These are phyloP conservation scores for Polytrichum formosum DNA, from an alignment of 225 moss, liverwort and hornwort genomes.

Conservation along the genomic window DNA sequence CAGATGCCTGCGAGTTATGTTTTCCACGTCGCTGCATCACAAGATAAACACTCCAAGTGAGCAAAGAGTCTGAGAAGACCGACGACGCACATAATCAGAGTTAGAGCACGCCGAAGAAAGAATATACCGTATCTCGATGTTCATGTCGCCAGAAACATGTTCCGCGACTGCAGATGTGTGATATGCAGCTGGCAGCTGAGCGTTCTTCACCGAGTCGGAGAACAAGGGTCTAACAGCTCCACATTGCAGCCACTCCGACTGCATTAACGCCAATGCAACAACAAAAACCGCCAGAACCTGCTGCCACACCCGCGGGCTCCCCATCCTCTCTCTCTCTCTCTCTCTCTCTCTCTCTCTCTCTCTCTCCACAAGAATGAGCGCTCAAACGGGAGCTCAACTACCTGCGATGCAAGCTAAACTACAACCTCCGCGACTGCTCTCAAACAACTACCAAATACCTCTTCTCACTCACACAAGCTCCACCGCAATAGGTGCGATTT, in stretches of 20 bases:
- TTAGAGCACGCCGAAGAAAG: not conserved
- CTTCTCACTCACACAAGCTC: not conserved
- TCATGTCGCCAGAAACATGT: not conserved
- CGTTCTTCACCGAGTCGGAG: constrained; percentile 8
- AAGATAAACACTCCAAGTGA: not conserved
- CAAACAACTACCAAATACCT: not conserved
- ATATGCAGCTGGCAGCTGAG: constrained; percentile 10
- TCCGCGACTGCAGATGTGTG: constrained; percentile 1
- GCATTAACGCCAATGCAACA: constrained; percentile 3
- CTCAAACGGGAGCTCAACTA: too few relatives aligned
- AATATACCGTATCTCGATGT: constrained; percentile 10
- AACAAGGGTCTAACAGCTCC: constrained; percentile 19
- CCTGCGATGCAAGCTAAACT: not conserved
- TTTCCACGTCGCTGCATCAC: constrained; percentile 12
- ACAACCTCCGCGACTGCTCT: not conserved
- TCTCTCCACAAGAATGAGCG: not conserved
- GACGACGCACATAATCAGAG: not conserved
- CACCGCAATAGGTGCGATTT: not conserved
- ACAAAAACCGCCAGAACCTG: constrained; percentile 1
- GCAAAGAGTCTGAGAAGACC: not conserved
- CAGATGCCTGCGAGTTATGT: constrained; percentile 22
- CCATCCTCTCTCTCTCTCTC: constrained; percentile 9
- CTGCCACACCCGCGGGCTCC: constrained; percentile 8
- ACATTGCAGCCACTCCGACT: constrained; percentile 14
- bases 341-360: not conserved